Evolutionary conservation across 192 early-diverging fungal genomes (phyloP), one percentile per base, ranked within the genome.

Genomic region (Diversispora epigaea): DNA sequence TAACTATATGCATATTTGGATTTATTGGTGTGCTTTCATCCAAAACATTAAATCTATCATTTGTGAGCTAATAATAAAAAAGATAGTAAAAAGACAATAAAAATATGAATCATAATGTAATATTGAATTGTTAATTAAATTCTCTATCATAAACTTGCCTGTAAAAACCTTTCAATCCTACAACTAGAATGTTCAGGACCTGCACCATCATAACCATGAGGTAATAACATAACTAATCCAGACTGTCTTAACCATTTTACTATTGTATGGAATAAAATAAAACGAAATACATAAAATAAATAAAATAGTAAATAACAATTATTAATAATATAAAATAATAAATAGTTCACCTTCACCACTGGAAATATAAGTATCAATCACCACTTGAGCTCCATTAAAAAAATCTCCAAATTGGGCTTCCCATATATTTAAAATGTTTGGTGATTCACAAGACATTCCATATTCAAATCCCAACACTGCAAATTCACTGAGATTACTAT

Each of bases 361-460:
- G 5, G 90, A 78, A 32, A 98, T 77, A 80, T 91, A 97, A 12
- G 94, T 96, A 82, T 98, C 97, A 75, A 97, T 92, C 21, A 95
- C 93, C 50, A 97, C 94, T 78, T 98, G 95, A 0, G 95, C 95
- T 45, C 92, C 93, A 79, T 97, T 97, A 88, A 94, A 94, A 78
- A 98, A 98, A 81, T 98, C 97, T 68, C 97, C 97, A 81, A 98
- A 98, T 83, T 98, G 96, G 1, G 95, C 95, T 78, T 97, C 96
- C 97, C 97, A 98, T 55, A 98, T 93, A 56, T 89, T 89, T n/a
- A 98, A 82, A 7, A 87, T 81, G 55, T 92, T 87, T 15, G 97
- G 97, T 25, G 88, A 91, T 78, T 96, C 95, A 79, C 91, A 91
- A 4, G 94, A 96, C 78, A 95, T 91, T 63, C 97, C 97, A 76